A percentile compares a stretch with the other conserved stretches of the same genome.
Conservation (phyloP, 2,329 filamentous ascomycete species). For the Pseudogymnoascus sp. region DNA sequence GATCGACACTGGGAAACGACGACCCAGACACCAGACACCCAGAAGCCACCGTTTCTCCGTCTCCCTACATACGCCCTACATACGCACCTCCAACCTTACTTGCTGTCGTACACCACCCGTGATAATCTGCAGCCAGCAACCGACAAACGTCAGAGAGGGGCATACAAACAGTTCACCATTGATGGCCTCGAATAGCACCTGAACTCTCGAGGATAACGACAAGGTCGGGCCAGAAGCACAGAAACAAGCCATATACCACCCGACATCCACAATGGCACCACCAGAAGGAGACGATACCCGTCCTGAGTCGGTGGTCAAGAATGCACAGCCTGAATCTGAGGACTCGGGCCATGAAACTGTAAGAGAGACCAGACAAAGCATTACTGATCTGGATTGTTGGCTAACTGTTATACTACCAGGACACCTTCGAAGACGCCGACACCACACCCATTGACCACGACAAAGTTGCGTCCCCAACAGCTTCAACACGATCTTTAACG, state of each 20-base stretch:
- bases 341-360: conserved; percentile 4
- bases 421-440: conserved; percentile 81
- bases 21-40: neutral
- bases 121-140: conserved; percentile 2
- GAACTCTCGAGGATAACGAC: conserved; percentile 11
- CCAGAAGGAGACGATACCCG: neutral
- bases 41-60: conserved; percentile 6
- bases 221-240: neutral
- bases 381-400: neutral
- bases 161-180: conserved; percentile 12
- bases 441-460: conserved; percentile 25
- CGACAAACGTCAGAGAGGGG: conserved; percentile 3
- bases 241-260: neutral
- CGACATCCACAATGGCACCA: neutral
- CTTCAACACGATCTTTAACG: neutral
- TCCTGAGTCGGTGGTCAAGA: neutral
- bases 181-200: conserved; percentile 12
- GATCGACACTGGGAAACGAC: neutral
- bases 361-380: neutral
- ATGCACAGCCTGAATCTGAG: neutral
- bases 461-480: neutral
- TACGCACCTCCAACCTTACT: conserved; percentile 3
- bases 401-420: conserved; percentile 37
- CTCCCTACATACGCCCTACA: conserved; percentile 7
- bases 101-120: neutral